These are phyloP conservation scores for Pyrrhoderma noxium DNA, from an alignment of 1,284 basidiomycete genomes.

Conservation along the genomic window DNA sequence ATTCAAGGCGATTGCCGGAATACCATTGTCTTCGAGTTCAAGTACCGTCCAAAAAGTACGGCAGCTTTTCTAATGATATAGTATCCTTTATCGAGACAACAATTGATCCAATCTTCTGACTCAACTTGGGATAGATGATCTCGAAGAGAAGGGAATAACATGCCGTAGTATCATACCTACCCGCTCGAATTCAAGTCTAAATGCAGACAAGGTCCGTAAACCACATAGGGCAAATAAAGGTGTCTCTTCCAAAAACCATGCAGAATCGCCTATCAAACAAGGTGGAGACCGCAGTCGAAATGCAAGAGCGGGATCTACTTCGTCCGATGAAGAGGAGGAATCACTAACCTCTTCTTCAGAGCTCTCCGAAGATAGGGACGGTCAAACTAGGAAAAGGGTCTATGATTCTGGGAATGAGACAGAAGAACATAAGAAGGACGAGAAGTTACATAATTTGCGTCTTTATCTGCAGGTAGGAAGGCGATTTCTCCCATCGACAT, in stretches of 20 bases:
- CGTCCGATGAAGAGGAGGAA: too few relatives aligned
- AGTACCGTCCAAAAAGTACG: background rate
- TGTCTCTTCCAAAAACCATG: background rate
- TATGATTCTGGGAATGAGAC: background rate
- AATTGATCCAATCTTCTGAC: too few relatives aligned
- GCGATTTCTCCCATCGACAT: background rate
- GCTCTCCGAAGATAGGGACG: too few relatives aligned
- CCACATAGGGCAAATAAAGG: background rate
- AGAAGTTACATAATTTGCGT: background rate
- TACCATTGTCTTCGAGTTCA: background rate
- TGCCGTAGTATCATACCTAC: background rate
- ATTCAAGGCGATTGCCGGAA: background rate
- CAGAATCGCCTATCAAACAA: background rate
- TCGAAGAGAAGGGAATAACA: background rate
- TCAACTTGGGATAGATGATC: background rate
- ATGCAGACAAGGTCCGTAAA: background rate
- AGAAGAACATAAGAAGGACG: background rate
- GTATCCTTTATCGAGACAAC: background rate
- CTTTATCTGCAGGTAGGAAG: background rate
- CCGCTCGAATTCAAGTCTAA: background rate
- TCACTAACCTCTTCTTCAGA: too few relatives aligned
- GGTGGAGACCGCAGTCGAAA: too few relatives aligned
- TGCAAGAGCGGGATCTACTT: too few relatives aligned
- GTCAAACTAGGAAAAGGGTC: too few relatives aligned
- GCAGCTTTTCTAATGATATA: background rate